A percentile compares a stretch with the other conserved stretches of the same genome.
These are phyloP conservation scores for Trichoderma gracile DNA, from an alignment of 2,329 filamentous ascomycete species.

Conservation along the genomic window DNA sequence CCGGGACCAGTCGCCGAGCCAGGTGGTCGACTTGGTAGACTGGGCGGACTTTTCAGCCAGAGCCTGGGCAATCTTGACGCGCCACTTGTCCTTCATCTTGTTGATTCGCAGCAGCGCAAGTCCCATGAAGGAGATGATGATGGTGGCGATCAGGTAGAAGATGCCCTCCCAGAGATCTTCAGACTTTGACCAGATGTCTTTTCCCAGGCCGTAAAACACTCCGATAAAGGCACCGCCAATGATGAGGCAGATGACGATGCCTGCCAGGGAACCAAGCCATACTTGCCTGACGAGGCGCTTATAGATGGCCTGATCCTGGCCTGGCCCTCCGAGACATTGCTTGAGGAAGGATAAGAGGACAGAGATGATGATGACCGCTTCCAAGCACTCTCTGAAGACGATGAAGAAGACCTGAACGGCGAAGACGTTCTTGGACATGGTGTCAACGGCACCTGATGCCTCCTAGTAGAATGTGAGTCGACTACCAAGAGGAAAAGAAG, in stretches of 20 bases:
- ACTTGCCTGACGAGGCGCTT: conserved; percentile 48
- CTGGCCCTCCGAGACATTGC: conserved; percentile 65
- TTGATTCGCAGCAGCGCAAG: conserved; percentile 71
- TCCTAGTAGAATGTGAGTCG: background rate
- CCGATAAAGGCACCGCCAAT: conserved; percentile 67
- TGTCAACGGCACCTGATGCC: background rate
- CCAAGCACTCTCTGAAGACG: conserved; percentile 76
- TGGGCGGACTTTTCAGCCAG: conserved; percentile 51
- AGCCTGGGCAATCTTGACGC: conserved; percentile 67
- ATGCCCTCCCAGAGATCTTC: conserved; percentile 74
- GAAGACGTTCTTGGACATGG: conserved; percentile 65
- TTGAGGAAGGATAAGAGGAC: conserved; percentile 78
- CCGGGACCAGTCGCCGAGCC: conserved; percentile 56
- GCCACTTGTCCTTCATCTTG: conserved; percentile 78
- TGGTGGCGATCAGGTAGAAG: conserved; percentile 65
- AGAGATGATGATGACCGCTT: conserved; percentile 77
- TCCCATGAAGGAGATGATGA: conserved; percentile 74
- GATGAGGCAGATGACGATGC: conserved; percentile 60
- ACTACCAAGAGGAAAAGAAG: background rate
- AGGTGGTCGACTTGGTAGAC: conserved; percentile 37
- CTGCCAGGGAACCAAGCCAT: conserved; percentile 62
- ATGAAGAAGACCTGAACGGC: conserved; percentile 80
- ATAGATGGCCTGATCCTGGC: conserved; percentile 48
- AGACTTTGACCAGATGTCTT: conserved; percentile 59
- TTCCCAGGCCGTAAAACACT: conserved; percentile 66